phyloP scores from a whole-genome alignment of 805 yeast species.

The Suhomyces vadensis region DNA sequence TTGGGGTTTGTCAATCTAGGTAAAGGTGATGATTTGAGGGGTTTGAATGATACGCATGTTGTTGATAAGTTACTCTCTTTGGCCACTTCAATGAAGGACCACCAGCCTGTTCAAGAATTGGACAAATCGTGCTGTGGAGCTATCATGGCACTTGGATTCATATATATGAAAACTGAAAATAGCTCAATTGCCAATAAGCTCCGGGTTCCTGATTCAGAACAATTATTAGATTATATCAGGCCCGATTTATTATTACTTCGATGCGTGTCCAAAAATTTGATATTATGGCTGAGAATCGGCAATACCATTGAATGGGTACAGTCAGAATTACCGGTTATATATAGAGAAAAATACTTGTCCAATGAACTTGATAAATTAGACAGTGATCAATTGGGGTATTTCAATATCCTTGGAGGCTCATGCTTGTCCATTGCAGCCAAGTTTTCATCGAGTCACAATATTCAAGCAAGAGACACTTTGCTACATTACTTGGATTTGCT shows the following conservation, averaged over 20 bases:
- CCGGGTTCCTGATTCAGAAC: conserved; percentile 58
- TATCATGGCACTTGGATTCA: conserved; percentile 69
- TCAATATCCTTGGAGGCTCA: conserved; percentile 71
- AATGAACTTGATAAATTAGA: conserved; percentile 35
- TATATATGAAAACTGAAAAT: conserved; percentile 69
- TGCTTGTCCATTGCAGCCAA: conserved; percentile 73
- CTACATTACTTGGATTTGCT: conserved; percentile 55
- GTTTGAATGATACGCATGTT: conserved; percentile 61
- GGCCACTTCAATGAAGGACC: conserved; percentile 62
- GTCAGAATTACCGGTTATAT: conserved; percentile 51
- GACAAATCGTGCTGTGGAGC: conserved; percentile 77
- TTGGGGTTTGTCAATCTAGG: conserved; percentile 84
- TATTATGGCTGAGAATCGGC: conserved; percentile 70
- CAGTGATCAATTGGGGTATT: conserved; percentile 62
- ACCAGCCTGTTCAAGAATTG: conserved; percentile 55
- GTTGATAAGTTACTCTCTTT: conserved; percentile 58
- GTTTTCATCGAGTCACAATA: conserved; percentile 69
- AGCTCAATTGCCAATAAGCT: conserved; percentile 59
- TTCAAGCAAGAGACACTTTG: conserved; percentile 54
- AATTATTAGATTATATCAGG: conserved; percentile 65
- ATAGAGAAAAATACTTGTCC: conserved; percentile 34
- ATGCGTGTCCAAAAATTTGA: conserved; percentile 60
- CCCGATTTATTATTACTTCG: conserved; percentile 76
- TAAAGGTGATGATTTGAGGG: conserved; percentile 61
- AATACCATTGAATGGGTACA: conserved; percentile 55